Evolutionary conservation across 2,329 filamentous ascomycete species (phyloP).

Genomic region (Fusarium albosuccineum): DNA sequence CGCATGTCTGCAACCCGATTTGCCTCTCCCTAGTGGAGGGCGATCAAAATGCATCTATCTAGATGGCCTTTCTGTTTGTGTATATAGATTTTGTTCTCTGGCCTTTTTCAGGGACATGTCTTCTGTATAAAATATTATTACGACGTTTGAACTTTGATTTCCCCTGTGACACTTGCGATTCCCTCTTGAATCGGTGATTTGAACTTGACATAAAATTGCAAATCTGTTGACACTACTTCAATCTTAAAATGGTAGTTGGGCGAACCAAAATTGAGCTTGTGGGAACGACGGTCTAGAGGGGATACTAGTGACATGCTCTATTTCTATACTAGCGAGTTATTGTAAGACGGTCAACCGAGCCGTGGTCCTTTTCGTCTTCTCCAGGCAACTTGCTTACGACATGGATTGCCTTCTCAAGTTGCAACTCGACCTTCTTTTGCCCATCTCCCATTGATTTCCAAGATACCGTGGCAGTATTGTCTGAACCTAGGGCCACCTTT

Average conservation of each 20-base stretch:
- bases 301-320: too few species aligned
- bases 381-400: conserved; percentile 17
- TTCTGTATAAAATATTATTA: conserved; percentile 43
- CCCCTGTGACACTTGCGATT: too few species aligned
- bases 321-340: too few species aligned
- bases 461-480: conserved; percentile 19
- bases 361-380: conserved; percentile 7
- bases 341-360: background rate
- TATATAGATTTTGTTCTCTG: conserved; percentile 45
- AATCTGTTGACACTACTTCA: too few species aligned
- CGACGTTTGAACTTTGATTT: too few species aligned
- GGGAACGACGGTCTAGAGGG: too few species aligned
- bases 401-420: conserved; percentile 11
- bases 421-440: conserved; percentile 2
- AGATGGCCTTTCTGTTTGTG: conserved; percentile 44
- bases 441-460: conserved; percentile 10
- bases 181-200: too few species aligned
- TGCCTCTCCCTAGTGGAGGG: conserved; percentile 35
- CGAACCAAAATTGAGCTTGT: too few species aligned
- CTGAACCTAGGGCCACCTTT: conserved; percentile 15
- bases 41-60: conserved; percentile 29
- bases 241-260: too few species aligned
- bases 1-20: conserved; percentile 19
- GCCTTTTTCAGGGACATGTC: conserved; percentile 36
- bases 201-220: too few species aligned